Base-by-base conservation (phyloP, 139 green algal species). In the Volvox africanus region DNA sequence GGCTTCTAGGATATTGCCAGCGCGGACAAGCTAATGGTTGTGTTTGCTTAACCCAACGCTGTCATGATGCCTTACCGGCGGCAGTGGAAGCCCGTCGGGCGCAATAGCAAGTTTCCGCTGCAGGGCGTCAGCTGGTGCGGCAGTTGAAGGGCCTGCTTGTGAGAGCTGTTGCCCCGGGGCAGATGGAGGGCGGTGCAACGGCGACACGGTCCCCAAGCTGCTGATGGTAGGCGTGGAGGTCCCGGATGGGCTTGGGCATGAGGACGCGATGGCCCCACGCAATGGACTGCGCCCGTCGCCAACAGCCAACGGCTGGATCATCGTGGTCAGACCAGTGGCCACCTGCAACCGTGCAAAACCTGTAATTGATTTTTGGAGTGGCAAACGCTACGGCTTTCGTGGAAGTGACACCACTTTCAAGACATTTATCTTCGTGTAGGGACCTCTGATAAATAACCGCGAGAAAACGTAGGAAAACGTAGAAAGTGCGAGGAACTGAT, bases 51-150 rank as follows among this genome's bases (percentile, higher is more conserved):
- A 55, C 44, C 44, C 44, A 55, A 55, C 44, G 44, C 44, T 55
- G 44, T 9, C 5, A 55, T 55, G 9, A 55, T 55, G 44, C 71
- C 82, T 68, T 37, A 90, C 86, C 50, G 71, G 73, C 19, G 86
- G 86, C 32, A 90, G n/a, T 61, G 86, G 86, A 20, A 90, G 75
- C 17, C 86, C 86, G 24, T 90, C 86, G 14, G 86, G 86, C 30
- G 86, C 86, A 44, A 90, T 90, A 24, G 61, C 78, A 13, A 91
- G 67, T 61, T 89, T 89, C n/a, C 44, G n/a, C 69, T 73, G 69
- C 36, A 82, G 44, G 28, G n/a, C 62, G 9, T 89, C 82, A 18
- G 20, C 3, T 11, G 65, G 33, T 6, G n/a, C 9, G 0, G n/a
- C n/a, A 19, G 28, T 44, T 6, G 35, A 30, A 3, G 28, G 28